Conservation (phyloP, 495 filamentous ascomycete genomes). For the Lentithecium fluviatile region DNA sequence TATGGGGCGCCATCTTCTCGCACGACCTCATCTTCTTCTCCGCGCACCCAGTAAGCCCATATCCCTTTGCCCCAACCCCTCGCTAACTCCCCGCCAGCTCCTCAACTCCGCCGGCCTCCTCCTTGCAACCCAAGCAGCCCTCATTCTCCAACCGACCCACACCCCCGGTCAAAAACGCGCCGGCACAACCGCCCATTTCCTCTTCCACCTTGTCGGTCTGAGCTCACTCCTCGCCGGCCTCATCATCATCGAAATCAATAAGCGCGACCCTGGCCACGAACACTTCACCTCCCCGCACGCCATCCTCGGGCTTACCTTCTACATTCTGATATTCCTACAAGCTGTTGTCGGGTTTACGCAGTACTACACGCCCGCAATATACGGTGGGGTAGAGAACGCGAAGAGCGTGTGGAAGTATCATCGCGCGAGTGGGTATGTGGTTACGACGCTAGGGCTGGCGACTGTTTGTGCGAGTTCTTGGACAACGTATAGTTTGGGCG, state of each 20-base stretch:
- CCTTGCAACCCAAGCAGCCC: conserved; percentile 71
- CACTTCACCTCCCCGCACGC: conserved; percentile 80
- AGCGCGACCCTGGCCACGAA: conserved; percentile 55
- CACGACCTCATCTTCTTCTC: conserved; percentile 71
- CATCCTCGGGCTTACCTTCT: conserved; percentile 76
- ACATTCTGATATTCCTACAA: conserved; percentile 67
- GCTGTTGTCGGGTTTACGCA: conserved; percentile 75
- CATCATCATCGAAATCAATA: conserved; percentile 80
- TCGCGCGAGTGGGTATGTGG: conserved; percentile 70
- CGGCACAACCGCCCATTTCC: conserved; percentile 68
- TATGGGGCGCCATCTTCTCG: conserved; percentile 73
- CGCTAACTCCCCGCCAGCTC: conserved; percentile 48
- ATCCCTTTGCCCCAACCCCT: not conserved
- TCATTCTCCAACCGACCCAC: conserved; percentile 85
- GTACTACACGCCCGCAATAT: conserved; percentile 67
- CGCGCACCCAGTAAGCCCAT: conserved; percentile 73
- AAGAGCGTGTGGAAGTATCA: conserved; percentile 89
- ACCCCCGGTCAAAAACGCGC: conserved; percentile 67
- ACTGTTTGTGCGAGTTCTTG: conserved; percentile 74
- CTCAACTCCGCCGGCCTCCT: conserved; percentile 75
- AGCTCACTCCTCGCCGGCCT: conserved; percentile 63
- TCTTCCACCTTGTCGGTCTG: conserved; percentile 64
- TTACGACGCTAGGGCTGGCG: conserved; percentile 66
- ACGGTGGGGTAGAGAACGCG: conserved; percentile 75
- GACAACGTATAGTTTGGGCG: conserved; percentile 63